These are phyloP conservation scores for Gryganskiella cystojenkinii DNA, from an alignment of 192 early-diverging fungal species.

Conservation along the genomic window DNA sequence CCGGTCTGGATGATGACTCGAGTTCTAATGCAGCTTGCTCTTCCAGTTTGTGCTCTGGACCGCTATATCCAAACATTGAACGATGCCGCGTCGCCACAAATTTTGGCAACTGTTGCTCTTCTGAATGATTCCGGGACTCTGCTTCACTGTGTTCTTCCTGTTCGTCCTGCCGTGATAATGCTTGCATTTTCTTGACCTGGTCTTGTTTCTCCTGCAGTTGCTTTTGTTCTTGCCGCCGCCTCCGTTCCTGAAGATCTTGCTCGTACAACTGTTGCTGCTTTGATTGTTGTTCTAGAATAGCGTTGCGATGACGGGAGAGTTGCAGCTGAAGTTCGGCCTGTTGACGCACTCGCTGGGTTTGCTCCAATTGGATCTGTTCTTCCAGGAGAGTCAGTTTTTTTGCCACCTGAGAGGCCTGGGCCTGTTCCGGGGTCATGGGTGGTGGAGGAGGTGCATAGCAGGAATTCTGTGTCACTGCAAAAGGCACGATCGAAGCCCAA, in stretches of 20 bases:
- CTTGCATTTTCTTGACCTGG: neutral
- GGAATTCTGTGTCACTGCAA: neutral
- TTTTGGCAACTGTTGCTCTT: neutral
- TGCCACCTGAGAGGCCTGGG: neutral
- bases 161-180: neutral
- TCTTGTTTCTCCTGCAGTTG: neutral
- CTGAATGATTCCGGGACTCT: no score
- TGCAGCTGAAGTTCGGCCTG: constrained; percentile 34
- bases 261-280: neutral
- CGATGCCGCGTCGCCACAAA: constrained; percentile 26
- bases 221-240: neutral
- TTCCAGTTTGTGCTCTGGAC: constrained; percentile 16
- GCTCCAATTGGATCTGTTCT: constrained; percentile 35
- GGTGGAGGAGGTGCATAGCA: constrained; percentile 28
- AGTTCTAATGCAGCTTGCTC: neutral
- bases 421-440: constrained; percentile 44
- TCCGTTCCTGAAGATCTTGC: neutral
- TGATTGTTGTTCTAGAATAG: constrained; percentile 25
- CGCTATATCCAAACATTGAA: constrained; percentile 43
- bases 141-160: neutral
- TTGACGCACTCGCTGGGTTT: constrained; percentile 23
- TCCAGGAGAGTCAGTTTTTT: constrained; percentile 22
- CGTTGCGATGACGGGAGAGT: constrained; percentile 33
- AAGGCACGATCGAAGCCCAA: constrained; percentile 45
- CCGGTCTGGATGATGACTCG: neutral